Percentiles rank a stretch among this genome's conserved stretches.
phyloP scores from a whole-genome alignment of 352 stramenopile species.

The Phytophthora cryptogea region DNA sequence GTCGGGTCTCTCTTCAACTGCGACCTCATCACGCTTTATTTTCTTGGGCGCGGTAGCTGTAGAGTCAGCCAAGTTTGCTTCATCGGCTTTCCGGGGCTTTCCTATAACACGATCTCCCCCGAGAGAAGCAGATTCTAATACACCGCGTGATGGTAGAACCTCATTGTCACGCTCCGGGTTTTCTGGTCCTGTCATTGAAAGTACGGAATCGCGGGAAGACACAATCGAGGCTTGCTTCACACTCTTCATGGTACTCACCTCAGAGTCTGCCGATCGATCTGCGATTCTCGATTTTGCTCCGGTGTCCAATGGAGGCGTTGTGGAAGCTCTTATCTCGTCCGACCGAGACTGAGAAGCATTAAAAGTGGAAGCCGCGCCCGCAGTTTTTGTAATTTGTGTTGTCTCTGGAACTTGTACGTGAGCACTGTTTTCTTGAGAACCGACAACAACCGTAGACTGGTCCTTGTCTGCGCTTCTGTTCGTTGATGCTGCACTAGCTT shows the following conservation, averaged over 20 bases:
- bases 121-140: background rate
- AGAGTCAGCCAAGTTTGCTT: constrained; percentile 14
- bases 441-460: background rate
- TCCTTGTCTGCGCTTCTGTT: background rate
- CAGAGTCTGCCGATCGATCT: constrained; percentile 4
- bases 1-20: background rate
- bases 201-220: background rate
- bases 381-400: background rate
- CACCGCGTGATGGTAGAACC: background rate
- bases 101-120: background rate
- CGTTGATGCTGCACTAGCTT: background rate
- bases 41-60: constrained; percentile 19
- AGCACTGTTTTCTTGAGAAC: background rate
- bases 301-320: background rate
- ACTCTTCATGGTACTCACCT: background rate
- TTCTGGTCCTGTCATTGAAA: background rate
- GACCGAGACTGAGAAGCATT: background rate
- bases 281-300: background rate
- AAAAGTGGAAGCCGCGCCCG: background rate
- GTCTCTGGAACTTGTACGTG: background rate
- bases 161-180: background rate
- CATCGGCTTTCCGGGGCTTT: constrained; percentile 17
- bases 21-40: constrained; percentile 1
- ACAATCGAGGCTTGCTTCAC: background rate
- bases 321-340: background rate